Percentiles rank a stretch among this genome's conserved stretches.
Evolutionary conservation across 2,329 filamentous ascomycete genomes (phyloP).

Genomic region (Colletotrichum cereale): DNA sequence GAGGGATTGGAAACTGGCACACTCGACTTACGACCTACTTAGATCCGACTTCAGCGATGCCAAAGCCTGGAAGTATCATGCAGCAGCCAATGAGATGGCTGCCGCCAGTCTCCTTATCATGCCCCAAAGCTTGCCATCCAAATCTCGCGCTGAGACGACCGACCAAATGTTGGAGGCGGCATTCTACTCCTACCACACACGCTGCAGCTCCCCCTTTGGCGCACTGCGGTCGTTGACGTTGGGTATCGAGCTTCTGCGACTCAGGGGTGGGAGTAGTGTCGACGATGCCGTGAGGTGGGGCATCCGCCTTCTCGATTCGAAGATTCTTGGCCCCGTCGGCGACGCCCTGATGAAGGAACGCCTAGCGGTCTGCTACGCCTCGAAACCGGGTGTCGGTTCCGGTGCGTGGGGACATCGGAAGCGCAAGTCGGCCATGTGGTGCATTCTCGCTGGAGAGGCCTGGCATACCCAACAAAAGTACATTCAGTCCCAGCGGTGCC

Average conservation of each 20-base stretch:
- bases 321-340: constrained; percentile 79
- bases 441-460: constrained; percentile 82
- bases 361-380: constrained; percentile 84
- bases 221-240: constrained; percentile 83
- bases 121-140: constrained; percentile 78
- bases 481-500: constrained; percentile 81
- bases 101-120: constrained; percentile 86
- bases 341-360: constrained; percentile 89
- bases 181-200: constrained; percentile 90
- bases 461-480: constrained; percentile 86
- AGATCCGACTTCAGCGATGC: constrained; percentile 92
- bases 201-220: constrained; percentile 83
- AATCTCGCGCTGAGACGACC: constrained; percentile 82
- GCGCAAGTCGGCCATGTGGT: constrained; percentile 92
- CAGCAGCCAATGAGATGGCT: constrained; percentile 95
- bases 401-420: constrained; percentile 77
- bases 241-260: constrained; percentile 83
- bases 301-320: constrained; percentile 81
- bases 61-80: constrained; percentile 97
- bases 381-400: constrained; percentile 72
- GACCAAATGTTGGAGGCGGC: constrained; percentile 91
- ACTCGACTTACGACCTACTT: constrained; percentile 91
- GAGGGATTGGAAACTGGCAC: constrained; percentile 92
- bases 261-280: constrained; percentile 82
- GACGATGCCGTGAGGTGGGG: constrained; percentile 93